phyloP scores from a whole-genome alignment of 139 green algal species.

The Coccomyxa sp. region DNA sequence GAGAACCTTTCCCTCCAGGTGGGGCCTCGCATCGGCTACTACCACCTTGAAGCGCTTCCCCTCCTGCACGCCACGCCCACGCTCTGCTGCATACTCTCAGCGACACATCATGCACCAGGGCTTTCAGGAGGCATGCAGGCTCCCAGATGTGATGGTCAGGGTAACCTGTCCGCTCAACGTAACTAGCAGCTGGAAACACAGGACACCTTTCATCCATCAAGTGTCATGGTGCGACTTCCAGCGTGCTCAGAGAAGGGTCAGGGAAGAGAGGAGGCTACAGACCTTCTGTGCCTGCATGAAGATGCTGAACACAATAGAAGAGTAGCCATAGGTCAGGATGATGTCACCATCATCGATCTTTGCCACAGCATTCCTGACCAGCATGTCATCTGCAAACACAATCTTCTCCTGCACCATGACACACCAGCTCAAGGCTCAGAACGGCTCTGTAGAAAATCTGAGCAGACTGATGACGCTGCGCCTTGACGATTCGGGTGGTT shows the following conservation, averaged over 20 bases:
- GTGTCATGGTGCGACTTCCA: too few species aligned
- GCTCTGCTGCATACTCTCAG: neutral
- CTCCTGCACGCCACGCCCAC: conserved; percentile 8
- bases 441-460: neutral
- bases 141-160: too few species aligned
- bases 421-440: neutral
- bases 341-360: conserved; percentile 88
- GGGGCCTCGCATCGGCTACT: conserved; percentile 79
- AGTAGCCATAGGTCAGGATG: conserved; percentile 85
- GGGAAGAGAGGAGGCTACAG: too few species aligned
- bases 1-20: conserved; percentile 70
- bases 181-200: too few species aligned
- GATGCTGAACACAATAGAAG: conserved; percentile 54
- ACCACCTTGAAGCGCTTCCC: conserved; percentile 75
- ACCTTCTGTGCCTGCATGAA: conserved; percentile 50
- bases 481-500: too few species aligned
- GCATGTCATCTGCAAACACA: conserved; percentile 36
- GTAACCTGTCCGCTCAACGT: too few species aligned
- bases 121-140: too few species aligned
- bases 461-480: neutral
- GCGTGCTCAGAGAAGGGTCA: too few species aligned
- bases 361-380: conserved; percentile 60
- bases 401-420: conserved; percentile 1
- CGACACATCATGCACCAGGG: too few species aligned
- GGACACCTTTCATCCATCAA: too few species aligned